These are phyloP conservation scores for Gossypium ekmanianum DNA, from an alignment of 345 rosid genomes.

Conservation along the genomic window DNA sequence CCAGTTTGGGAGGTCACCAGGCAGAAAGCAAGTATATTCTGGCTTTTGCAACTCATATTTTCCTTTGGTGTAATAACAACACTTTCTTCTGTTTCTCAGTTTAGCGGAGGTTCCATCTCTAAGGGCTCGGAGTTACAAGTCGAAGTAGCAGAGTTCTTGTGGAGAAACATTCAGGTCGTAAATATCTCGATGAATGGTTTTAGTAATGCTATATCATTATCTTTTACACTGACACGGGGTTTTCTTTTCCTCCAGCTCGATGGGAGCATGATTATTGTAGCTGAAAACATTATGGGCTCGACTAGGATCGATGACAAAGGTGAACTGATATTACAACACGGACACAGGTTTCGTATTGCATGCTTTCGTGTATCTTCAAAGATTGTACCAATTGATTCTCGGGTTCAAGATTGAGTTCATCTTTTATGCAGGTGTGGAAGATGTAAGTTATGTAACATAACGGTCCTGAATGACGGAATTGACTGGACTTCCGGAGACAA, in stretches of 20 bases:
- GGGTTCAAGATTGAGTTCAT: conserved; percentile 8
- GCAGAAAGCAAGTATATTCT: conserved; percentile 58
- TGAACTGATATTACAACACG: conserved; percentile 65
- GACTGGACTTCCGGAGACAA: conserved; percentile 69
- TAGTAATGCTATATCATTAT: not conserved
- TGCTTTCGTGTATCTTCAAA: conserved; percentile 13
- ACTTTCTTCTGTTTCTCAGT: conserved; percentile 37
- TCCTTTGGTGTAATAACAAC: not conserved
- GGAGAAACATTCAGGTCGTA: conserved; percentile 84
- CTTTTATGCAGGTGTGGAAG: conserved; percentile 65
- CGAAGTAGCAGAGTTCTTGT: conserved; percentile 82
- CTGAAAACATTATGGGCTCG: conserved; percentile 78
- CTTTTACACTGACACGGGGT: conserved; percentile 20
- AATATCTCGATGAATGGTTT: conserved; percentile 6
- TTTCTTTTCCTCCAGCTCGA: conserved; percentile 49
- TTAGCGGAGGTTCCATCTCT: conserved; percentile 69
- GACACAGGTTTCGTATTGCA: conserved; percentile 50
- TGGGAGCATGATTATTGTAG: conserved; percentile 74
- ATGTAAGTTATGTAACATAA: conserved; percentile 71
- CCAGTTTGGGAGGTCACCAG: conserved; percentile 90
- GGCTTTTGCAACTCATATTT: not conserved
- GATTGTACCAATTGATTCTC: not conserved
- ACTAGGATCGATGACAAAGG: conserved; percentile 39
- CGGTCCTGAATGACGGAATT: conserved; percentile 68
- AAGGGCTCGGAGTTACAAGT: conserved; percentile 77